Evolutionary conservation across 1,284 basidiomycete genomes (phyloP), one percentile per base, ranked within the genome.

Genomic region (Sporisorium graminicola): DNA sequence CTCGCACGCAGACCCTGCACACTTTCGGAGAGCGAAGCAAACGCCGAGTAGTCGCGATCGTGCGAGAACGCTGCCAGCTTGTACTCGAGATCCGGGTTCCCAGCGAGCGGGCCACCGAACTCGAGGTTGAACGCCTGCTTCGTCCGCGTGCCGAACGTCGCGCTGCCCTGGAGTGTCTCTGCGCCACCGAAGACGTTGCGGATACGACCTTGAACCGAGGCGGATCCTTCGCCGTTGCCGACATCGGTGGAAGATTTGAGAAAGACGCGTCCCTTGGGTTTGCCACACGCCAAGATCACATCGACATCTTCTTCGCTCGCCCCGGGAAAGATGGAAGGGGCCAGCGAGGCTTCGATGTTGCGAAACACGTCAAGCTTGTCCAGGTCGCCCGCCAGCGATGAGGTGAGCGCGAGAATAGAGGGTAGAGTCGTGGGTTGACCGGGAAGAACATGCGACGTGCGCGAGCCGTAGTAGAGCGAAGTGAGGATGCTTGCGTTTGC

Each of bases 171-270:
- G 65, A 99, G 88, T 0, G 90, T 90, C 86, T 99, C 97, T 22
- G 92, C 95, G 2, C 94, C 93, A 27, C 97, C 96, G 79, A 98
- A 92, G 6, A 93, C 89, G 86, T 99, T 99, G 5, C 82, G 75
- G 5, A 85, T 53, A 12, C 76, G 62, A 7, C 80, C 84, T 57
- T 85, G 83, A 10, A 85, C 59, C 1, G 67, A 72, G 12, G 81
- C 84, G 59, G 88, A 94, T 9, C 94, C 96, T 86, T 98, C 96
- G 57, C 92, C 93, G 64, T 97, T 94, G 10, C 97, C 97, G 5
- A 98, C 89, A 82, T 98, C 95, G 1, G 96, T 98, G 2, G 93
- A 90, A 0, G 92, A 94, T 80, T 93, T 94, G 24, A 96, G 84
- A 80, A 91, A 95, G 78, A 92, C 91, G 33, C 93, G 87, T 1